A percentile compares a stretch with the other conserved stretches of the same genome.
phyloP scores from a whole-genome alignment of 306 rosid genomes.

The Gillenia trifoliata region DNA sequence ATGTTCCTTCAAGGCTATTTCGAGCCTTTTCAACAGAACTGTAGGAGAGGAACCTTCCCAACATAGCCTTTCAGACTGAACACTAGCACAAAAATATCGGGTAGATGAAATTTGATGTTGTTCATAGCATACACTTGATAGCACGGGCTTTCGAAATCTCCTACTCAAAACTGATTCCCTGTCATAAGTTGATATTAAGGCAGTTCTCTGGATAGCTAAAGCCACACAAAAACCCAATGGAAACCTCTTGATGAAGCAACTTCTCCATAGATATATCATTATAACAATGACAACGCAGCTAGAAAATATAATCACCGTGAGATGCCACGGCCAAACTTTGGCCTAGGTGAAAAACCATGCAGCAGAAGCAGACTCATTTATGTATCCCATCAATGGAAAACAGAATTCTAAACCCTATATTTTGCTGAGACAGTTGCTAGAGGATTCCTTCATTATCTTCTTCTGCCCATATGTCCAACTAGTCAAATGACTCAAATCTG shows the following conservation, averaged over 20 bases:
- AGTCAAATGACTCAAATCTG: background rate
- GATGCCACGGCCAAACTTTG: background rate
- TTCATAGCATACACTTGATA: conserved; percentile 6
- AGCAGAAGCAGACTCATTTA: background rate
- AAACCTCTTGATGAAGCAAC: background rate
- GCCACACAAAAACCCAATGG: conserved; percentile 17
- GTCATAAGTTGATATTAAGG: background rate
- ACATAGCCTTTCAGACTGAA: conserved; percentile 34
- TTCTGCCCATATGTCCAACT: background rate
- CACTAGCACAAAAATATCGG: conserved; percentile 28
- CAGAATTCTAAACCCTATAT: background rate
- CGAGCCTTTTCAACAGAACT: conserved; percentile 47
- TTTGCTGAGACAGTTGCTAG: background rate
- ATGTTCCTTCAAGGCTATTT: conserved; percentile 46
- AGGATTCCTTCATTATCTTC: background rate
- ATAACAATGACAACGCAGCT: background rate
- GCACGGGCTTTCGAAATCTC: conserved; percentile 6
- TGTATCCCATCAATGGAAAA: background rate
- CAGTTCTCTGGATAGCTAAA: conserved; percentile 23
- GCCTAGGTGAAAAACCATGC: conserved; percentile 1
- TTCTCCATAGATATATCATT: background rate
- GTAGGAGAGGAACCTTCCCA: conserved; percentile 76
- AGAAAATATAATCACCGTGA: background rate
- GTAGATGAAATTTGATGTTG: conserved; percentile 12
- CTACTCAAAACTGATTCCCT: background rate